Conservation (phyloP, 2,329 filamentous ascomycete species). For the Leptosphaerulina australis region DNA sequence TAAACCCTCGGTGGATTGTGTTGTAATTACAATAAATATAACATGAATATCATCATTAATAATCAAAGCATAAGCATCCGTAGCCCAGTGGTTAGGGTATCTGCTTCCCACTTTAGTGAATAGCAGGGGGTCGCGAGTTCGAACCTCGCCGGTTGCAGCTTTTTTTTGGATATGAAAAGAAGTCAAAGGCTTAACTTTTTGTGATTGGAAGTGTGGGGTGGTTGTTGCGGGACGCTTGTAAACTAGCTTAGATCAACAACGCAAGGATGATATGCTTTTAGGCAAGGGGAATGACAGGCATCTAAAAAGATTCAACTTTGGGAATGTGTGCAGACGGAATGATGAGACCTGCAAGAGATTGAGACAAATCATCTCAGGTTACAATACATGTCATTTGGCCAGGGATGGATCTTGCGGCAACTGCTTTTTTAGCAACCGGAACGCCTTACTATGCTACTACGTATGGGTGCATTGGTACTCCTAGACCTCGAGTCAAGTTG, state of each 20-base stretch:
- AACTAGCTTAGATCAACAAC: neutral
- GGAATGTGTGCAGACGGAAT: too few species aligned
- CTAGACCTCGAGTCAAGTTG: neutral
- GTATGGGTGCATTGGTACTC: neutral
- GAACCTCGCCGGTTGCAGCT: slow-evolving; percentile 25
- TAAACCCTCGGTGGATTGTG: too few species aligned
- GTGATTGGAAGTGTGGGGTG: neutral
- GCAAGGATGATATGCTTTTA: neutral
- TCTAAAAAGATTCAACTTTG: too few species aligned
- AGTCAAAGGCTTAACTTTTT: neutral
- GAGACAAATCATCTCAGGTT: too few species aligned
- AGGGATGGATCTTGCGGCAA: neutral
- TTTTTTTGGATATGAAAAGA: slow-evolving; percentile 1
- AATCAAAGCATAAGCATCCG: slow-evolving; percentile 27
- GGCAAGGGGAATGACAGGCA: neutral
- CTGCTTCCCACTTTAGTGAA: slow-evolving; percentile 44
- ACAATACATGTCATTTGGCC: neutral
- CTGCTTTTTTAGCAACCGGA: neutral
- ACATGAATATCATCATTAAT: too few species aligned
- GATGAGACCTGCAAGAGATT: too few species aligned
- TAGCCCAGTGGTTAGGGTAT: slow-evolving; percentile 50
- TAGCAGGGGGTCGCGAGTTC: slow-evolving; percentile 43
- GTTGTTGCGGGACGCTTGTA: neutral
- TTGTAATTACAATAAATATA: too few species aligned
- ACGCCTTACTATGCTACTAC: slow-evolving; percentile 15